phyloP scores from a whole-genome alignment of 2,329 filamentous ascomycete genomes.

The Aquanectria penicillioides region DNA sequence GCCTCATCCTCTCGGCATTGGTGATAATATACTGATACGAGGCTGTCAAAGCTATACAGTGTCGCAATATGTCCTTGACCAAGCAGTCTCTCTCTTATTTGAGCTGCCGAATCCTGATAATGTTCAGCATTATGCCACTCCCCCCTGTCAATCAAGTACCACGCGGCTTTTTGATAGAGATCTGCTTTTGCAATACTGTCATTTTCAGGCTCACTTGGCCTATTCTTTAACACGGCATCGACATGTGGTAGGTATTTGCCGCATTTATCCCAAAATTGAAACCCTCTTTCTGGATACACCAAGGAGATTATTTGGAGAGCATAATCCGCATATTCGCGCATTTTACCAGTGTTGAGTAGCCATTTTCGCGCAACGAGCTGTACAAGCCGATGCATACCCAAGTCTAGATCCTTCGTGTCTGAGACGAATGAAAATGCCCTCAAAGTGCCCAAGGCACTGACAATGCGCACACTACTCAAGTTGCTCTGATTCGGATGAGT shows the following conservation, averaged over 20 bases:
- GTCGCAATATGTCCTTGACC: neutral
- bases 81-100: neutral
- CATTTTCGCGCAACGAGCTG: conserved; percentile 19
- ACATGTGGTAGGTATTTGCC: conserved; percentile 38
- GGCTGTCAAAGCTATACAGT: neutral
- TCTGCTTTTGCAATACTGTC: conserved; percentile 4
- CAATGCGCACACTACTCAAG: no score
- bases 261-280: conserved; percentile 8
- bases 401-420: neutral
- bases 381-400: conserved; percentile 28
- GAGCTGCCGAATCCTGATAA: neutral
- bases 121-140: conserved; percentile 1
- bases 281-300: conserved; percentile 26
- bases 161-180: neutral
- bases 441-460: conserved; percentile 37
- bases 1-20: neutral
- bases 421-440: conserved; percentile 39
- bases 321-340: conserved; percentile 1
- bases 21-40: neutral
- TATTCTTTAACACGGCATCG: conserved; percentile 26
- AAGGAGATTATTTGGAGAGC: conserved; percentile 33
- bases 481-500: no score
- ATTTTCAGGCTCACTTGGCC: conserved; percentile 14
- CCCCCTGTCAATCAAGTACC: neutral
- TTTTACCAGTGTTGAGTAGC: neutral